phyloP scores from a whole-genome alignment of 1,284 basidiomycete species.

The Amylostereum areolatum region DNA sequence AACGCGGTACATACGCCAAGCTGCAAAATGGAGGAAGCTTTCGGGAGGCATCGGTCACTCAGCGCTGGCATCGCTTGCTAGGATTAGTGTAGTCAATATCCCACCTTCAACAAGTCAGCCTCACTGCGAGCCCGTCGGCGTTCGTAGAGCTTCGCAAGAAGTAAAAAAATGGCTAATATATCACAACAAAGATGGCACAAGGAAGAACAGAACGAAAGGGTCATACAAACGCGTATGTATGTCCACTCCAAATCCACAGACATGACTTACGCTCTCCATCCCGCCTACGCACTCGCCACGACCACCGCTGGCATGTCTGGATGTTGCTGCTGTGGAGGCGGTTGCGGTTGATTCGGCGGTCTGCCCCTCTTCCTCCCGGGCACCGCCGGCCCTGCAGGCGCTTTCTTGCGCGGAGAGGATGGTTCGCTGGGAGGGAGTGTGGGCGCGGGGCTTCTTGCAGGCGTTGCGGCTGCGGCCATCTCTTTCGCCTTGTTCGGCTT shows the following conservation, averaged over 20 bases:
- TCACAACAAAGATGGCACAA: neutral
- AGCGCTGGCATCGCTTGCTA: no score
- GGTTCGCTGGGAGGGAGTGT: slow-evolving; percentile 6
- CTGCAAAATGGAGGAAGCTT: no score
- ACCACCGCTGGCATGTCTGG: slow-evolving; percentile 41
- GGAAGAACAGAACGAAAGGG: neutral
- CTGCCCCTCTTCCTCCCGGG: slow-evolving; percentile 25
- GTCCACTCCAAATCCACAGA: slow-evolving; percentile 5
- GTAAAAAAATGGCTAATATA: neutral
- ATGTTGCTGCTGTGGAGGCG: slow-evolving; percentile 21
- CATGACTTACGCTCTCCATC: neutral
- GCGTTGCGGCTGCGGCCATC: slow-evolving; percentile 13
- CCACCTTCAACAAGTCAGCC: no score
- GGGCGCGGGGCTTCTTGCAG: neutral
- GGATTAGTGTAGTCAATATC: no score
- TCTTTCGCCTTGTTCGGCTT: slow-evolving; percentile 26
- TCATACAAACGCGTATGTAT: slow-evolving; percentile 7
- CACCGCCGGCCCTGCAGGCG: slow-evolving; percentile 27
- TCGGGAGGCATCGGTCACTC: no score
- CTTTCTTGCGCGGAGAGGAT: slow-evolving; percentile 22
- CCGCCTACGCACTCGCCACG: slow-evolving; percentile 41
- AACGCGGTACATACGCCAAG: no score
- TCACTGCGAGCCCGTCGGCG: no score
- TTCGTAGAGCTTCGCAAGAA: no score
- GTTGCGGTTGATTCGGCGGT: slow-evolving; percentile 25